Base-by-base conservation (phyloP, 2,329 filamentous ascomycete species). In the Macrophomina phaseolina region DNA sequence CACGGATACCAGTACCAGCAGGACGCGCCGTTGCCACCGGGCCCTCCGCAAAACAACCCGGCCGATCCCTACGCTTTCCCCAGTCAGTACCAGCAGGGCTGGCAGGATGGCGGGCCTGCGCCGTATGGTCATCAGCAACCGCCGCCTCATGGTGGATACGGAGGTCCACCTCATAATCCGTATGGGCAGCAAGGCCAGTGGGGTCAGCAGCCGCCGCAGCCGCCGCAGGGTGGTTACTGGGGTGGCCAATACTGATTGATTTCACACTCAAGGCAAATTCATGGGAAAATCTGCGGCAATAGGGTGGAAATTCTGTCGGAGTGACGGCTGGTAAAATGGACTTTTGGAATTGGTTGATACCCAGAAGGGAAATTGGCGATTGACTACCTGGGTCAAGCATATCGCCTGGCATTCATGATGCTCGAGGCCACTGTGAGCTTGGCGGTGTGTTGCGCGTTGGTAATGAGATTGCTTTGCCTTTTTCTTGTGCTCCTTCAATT, bases 171-270 rank as follows among this genome's bases (percentile, higher is more conserved):
- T 28, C 48, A 28, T 16, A 46, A n/a, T 63, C 48, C 23, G 60
- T 63, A 63, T 23, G 60, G 14, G 14, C 60, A 63, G 23, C 61
- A 64, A 16, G 46, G 53, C 1, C 64, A 66, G 34, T 66, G 64
- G 64, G 64, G 64, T 3, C 63, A 65, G 40, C 64, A 45, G 36
- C 55, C 55, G 3, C 52, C 52, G 14, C 49, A 38, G n/a, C 65
- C 65, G 12, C 65, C 65, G n/a, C 38, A 46, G 4, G 65, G 65
- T 11, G 65, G 65, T 7, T 58, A 66, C 42, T 66, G 65, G 65
- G 65, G 65, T 36, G 65, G 65, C 7, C 65, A 66, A 36, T 66
- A 66, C 34, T 66, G 46, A 45, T n/a, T 14, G 23, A 28, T 30
- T 32, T 38, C 34, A 40, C 8, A 18, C 12, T 2, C 32, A n/a